Base-by-base conservation (phyloP, 352 stramenopile genomes). In the Globisporangium camurandrum region DNA sequence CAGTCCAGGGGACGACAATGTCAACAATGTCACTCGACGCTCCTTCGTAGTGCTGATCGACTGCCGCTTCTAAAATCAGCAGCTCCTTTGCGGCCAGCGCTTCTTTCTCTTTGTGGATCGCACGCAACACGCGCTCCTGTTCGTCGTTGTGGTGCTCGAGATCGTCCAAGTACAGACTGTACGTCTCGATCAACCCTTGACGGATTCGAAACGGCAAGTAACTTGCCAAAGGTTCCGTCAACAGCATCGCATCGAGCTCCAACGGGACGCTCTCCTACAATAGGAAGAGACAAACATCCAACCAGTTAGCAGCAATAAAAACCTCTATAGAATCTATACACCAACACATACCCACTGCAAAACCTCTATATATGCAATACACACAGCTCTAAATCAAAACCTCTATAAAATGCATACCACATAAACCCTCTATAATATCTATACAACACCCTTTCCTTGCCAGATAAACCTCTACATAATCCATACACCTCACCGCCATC, bases 151-250 rank as follows among this genome's bases (percentile, higher is more conserved):
- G 79, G 61, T 90, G 79, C 63, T 91, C 79, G 36, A 91, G 59
- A 54, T 93, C 82, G 53, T 93, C 82, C 45, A 91, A 57, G 48
- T 93, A 84, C 46, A 93, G 69, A 47, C 81, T 93, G 67, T 93
- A 93, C 16, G 82, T 93, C 58, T 93, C 79, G 54, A 93, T 93
- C 28, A 93, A 67, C 16, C 82, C 82, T 54, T 93, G 82, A 23
- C 77, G 79, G 62, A 93, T 93, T 42, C 82, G 82, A 54, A 88
- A 91, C 16, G 82, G 82, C 38, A 93, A 50, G 54, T 66, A 93
- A 55, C 73, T 83, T 44, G 77, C 72, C 50, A 93, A 84, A 12
- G 82, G 82, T 58, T 93, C 82, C 16, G 79, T 90, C 24, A 93
- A 58, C 53, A 93, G 58, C 73, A 93, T 79, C 10, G 77, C 80